Conservation (phyloP, 1,284 basidiomycete species). For the Dichomitus squalens region DNA sequence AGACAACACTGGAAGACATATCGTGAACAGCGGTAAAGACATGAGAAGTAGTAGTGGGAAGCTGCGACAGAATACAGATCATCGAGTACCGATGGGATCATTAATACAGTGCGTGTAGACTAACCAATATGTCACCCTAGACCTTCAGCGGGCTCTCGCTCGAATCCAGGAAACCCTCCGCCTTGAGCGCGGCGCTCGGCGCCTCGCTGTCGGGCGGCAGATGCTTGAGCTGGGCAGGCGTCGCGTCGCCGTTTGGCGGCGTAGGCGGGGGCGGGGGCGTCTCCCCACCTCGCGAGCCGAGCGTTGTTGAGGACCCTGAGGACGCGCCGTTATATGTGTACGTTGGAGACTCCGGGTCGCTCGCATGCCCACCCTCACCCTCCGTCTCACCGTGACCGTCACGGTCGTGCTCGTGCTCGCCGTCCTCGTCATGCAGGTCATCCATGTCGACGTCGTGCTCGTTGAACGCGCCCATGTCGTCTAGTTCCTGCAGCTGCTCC, state of each 20-base stretch:
- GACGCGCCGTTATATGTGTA: constrained; percentile 16
- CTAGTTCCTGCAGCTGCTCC: constrained; percentile 63
- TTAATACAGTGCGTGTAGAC: constrained; percentile 25
- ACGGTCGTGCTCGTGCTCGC: constrained; percentile 14
- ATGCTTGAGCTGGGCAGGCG: constrained; percentile 46
- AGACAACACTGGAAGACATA: neutral
- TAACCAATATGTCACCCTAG: constrained; percentile 27
- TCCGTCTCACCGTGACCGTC: constrained; percentile 20
- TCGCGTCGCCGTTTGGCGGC: constrained; percentile 47
- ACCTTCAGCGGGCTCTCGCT: constrained; percentile 70
- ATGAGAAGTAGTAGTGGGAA: constrained; percentile 2
- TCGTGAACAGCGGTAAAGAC: neutral
- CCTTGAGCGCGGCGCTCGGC: constrained; percentile 55
- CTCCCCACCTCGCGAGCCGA: constrained; percentile 40
- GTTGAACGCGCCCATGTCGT: constrained; percentile 39
- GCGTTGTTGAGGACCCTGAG: neutral
- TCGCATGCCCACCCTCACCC: constrained; percentile 14
- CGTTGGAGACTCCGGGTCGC: constrained; percentile 25
- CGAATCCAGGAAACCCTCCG: constrained; percentile 73
- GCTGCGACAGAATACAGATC: constrained; percentile 7
- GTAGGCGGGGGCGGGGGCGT: constrained; percentile 48
- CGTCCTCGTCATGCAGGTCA: constrained; percentile 23
- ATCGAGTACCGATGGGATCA: constrained; percentile 4
- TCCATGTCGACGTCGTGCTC: constrained; percentile 32
- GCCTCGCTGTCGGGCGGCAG: constrained; percentile 59